Conservation (phyloP, 1,139 yeast species). For the Sugiyamaella novakii region DNA sequence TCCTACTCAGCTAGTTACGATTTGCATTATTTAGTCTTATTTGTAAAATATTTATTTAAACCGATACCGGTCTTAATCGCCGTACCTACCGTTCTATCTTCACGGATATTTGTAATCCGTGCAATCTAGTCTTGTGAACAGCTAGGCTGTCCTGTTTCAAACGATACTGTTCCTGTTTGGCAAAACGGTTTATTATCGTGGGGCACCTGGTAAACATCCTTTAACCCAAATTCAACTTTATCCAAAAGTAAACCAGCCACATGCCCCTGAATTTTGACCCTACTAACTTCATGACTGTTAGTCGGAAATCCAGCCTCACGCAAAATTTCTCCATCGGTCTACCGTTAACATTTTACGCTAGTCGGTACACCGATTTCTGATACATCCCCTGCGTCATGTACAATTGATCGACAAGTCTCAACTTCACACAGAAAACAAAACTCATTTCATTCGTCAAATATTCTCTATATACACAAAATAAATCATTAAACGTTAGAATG, state of each 20-base stretch:
- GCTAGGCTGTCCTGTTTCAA: too few species aligned
- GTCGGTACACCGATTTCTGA: not conserved
- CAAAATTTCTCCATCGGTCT: too few species aligned
- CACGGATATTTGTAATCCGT: too few species aligned
- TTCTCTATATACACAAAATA: not conserved
- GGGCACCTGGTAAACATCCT: too few species aligned
- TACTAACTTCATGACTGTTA: too few species aligned
- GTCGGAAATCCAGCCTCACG: too few species aligned
- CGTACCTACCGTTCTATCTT: too few species aligned
- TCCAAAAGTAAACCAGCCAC: not conserved
- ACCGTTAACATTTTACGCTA: not conserved
- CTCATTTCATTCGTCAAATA: not conserved
- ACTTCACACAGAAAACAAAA: too few species aligned
- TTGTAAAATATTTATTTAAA: too few species aligned
- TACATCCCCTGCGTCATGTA: not conserved
- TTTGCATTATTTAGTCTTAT: not conserved
- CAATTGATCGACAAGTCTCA: not conserved
- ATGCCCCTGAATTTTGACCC: not conserved
- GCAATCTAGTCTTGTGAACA: too few species aligned
- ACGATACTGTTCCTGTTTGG: too few species aligned
- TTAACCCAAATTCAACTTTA: not conserved
- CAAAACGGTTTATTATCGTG: not conserved
- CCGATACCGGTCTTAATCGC: too few species aligned
- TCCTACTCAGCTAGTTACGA: constrained; percentile 24
- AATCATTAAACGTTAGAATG: not conserved